A percentile compares a stretch with the other conserved stretches of the same genome.
These are phyloP conservation scores for Tetrastigma voinierianum DNA, from an alignment of 164 flowering plant genomes.

Conservation along the genomic window DNA sequence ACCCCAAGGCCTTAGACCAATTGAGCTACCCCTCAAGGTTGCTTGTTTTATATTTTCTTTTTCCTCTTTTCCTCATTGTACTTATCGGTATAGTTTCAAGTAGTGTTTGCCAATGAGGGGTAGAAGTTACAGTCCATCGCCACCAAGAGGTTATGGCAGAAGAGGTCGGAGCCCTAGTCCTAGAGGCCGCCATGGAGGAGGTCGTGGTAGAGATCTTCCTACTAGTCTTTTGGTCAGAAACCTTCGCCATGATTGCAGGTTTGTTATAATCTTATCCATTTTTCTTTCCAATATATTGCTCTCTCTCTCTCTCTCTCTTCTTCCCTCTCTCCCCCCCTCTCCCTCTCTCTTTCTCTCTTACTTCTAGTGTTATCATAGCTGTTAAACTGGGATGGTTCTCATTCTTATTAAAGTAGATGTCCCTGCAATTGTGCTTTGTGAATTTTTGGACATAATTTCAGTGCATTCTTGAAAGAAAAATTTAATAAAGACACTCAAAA, in stretches of 20 bases:
- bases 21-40: too few relatives aligned
- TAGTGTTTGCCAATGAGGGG: slow-evolving; percentile 61
- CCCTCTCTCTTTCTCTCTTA: not conserved
- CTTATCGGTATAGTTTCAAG: too few relatives aligned
- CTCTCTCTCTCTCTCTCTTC: not conserved
- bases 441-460: too few relatives aligned
- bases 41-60: too few relatives aligned
- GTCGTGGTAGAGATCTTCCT: slow-evolving; percentile 66
- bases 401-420: too few relatives aligned
- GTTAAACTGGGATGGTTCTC: too few relatives aligned
- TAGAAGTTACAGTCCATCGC: slow-evolving; percentile 84
- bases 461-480: too few relatives aligned
- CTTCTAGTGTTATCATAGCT: too few relatives aligned
- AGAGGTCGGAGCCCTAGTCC: slow-evolving; percentile 80
- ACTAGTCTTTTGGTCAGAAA: slow-evolving; percentile 94
- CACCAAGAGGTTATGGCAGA: slow-evolving; percentile 72
- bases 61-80: too few relatives aligned
- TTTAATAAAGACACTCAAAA: too few relatives aligned
- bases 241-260: slow-evolving; percentile 85
- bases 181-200: slow-evolving; percentile 59
- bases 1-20: too few relatives aligned
- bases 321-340: not conserved
- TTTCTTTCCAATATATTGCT: not conserved
- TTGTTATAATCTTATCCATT: slow-evolving; percentile 1
- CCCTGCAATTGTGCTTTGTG: too few relatives aligned